A percentile compares a stretch with the other conserved stretches of the same genome.
Evolutionary conservation across 148 eudicot genomes (phyloP).

Genomic region (Talinum fruticosum): DNA sequence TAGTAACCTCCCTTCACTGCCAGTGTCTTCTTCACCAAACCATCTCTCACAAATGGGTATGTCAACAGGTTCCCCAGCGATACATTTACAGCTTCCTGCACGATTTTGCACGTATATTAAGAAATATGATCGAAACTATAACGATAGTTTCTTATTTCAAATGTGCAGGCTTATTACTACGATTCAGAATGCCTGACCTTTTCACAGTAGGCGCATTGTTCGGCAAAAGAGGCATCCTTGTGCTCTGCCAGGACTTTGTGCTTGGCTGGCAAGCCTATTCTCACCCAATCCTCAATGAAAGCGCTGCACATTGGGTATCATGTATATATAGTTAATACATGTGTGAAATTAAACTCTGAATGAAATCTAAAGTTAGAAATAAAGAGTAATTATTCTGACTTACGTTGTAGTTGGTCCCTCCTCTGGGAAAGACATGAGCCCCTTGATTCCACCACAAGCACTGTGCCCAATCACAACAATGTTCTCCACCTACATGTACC

Average conservation of each 20-base stretch:
- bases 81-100: conserved; percentile 94
- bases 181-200: conserved; percentile 40
- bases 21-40: conserved; percentile 76
- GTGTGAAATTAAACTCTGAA: not conserved
- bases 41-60: conserved; percentile 92
- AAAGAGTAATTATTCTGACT: not conserved
- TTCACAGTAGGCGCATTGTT: conserved; percentile 65
- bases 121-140: too few species aligned
- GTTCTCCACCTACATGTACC: conserved; percentile 49
- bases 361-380: too few species aligned
- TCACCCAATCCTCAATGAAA: conserved; percentile 96
- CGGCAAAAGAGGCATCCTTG: conserved; percentile 41
- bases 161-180: not conserved
- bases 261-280: conserved; percentile 79
- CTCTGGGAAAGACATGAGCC: conserved; percentile 77
- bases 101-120: too few species aligned
- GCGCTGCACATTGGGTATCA: conserved; percentile 37
- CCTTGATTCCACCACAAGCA: conserved; percentile 96
- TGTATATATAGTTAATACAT: not conserved
- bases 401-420: conserved; percentile 74
- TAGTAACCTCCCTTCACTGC: conserved; percentile 87
- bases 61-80: conserved; percentile 86
- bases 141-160: too few species aligned
- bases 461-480: conserved; percentile 96
- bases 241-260: conserved; percentile 56